Conservation (phyloP, 2,329 filamentous ascomycete genomes). For the Nemania bipapillata region DNA sequence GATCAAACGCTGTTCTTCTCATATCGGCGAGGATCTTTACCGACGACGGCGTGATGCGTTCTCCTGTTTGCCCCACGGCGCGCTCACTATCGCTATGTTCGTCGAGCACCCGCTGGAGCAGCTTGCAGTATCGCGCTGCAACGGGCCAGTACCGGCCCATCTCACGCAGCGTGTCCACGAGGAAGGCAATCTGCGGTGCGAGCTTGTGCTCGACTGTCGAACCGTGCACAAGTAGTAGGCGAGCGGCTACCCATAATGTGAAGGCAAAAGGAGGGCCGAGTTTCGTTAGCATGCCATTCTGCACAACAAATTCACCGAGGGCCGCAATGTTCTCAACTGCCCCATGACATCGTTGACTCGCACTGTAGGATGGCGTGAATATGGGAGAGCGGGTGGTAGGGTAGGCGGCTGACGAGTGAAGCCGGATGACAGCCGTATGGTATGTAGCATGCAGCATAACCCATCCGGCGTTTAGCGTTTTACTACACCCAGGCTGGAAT, state of each 20-base stretch:
- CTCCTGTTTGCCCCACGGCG: constrained; percentile 63
- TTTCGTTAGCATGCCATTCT: constrained; percentile 78
- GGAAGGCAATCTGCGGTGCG: constrained; percentile 80
- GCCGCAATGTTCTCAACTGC: constrained; percentile 86
- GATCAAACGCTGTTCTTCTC: constrained; percentile 87
- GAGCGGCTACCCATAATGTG: constrained; percentile 89
- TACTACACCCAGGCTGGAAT: constrained; percentile 74
- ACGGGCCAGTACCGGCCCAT: constrained; percentile 89
- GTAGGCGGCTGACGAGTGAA: constrained; percentile 92
- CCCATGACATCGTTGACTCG: constrained; percentile 81
- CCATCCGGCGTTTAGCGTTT: constrained; percentile 81
- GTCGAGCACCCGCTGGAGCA: constrained; percentile 84
- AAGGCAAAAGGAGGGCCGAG: constrained; percentile 92
- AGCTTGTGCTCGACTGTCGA: constrained; percentile 88
- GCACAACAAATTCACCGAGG: constrained; percentile 80
- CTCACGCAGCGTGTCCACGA: constrained; percentile 82
- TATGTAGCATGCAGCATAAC: constrained; percentile 92
- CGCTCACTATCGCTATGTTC: constrained; percentile 84
- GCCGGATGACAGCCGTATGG: constrained; percentile 86
- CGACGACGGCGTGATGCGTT: constrained; percentile 80
- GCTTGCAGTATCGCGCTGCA: constrained; percentile 80
- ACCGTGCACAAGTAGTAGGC: constrained; percentile 86
- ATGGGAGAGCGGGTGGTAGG: constrained; percentile 88
- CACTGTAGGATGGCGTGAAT: constrained; percentile 88
- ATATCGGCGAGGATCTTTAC: constrained; percentile 91